phyloP scores from a whole-genome alignment of 768 basidiomycete genomes.

The Lentinus tigrinus region DNA sequence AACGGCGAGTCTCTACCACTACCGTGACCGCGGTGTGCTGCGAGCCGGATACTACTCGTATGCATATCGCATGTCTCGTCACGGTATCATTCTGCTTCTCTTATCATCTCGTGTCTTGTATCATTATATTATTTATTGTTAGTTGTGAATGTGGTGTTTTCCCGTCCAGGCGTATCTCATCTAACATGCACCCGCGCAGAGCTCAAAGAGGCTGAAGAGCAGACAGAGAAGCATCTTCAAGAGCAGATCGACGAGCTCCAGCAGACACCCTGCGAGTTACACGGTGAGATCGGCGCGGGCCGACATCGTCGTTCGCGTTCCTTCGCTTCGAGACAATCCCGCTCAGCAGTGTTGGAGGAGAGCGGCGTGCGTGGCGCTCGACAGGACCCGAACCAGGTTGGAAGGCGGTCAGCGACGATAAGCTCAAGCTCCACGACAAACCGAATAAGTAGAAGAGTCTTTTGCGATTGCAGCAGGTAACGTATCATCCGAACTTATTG shows the following conservation, averaged over 20 bases:
- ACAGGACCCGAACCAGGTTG: conserved; percentile 45
- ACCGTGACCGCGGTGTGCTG: too few relatives aligned
- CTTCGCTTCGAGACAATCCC: conserved; percentile 76
- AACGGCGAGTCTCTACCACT: too few relatives aligned
- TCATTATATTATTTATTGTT: too few relatives aligned
- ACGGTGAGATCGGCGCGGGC: conserved; percentile 74
- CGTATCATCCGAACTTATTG: not conserved
- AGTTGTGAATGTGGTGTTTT: not conserved
- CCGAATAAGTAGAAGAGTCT: conserved; percentile 80
- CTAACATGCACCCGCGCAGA: conserved; percentile 32
- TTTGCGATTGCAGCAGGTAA: conserved; percentile 72
- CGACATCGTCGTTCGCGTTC: conserved; percentile 64
- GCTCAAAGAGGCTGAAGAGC: conserved; percentile 39
- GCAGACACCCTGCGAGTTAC: conserved; percentile 74
- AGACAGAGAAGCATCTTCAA: conserved; percentile 38
- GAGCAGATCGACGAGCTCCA: conserved; percentile 69
- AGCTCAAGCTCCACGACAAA: conserved; percentile 59
- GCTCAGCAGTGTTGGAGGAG: conserved; percentile 74
- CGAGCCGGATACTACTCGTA: too few relatives aligned
- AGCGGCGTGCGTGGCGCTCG: conserved; percentile 28
- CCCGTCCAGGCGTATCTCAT: not conserved
- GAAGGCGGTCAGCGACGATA: conserved; percentile 70
- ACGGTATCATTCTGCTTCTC: too few relatives aligned
- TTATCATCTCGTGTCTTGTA: too few relatives aligned
- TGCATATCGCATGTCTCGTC: too few relatives aligned